Evolutionary conservation across 73 alveolate species (phyloP).

Genomic region (Stentor roeselii): DNA sequence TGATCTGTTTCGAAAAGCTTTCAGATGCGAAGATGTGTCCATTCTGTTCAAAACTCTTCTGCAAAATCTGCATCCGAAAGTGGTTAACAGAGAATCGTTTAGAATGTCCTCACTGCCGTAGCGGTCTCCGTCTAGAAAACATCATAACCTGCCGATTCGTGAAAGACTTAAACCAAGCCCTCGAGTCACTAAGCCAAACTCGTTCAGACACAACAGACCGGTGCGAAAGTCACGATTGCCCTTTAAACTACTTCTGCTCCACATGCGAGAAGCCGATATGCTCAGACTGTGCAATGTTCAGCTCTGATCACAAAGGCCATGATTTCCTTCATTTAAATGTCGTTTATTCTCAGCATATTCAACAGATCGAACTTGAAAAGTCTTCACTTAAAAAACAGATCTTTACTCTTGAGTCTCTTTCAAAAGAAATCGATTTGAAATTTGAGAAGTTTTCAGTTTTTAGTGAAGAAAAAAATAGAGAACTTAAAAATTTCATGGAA

Average conservation of each 20-base stretch:
- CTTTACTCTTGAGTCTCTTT: slow-evolving; percentile 53
- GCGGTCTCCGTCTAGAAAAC: slow-evolving; percentile 59
- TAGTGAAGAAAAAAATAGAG: slow-evolving; percentile 83
- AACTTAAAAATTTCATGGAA: slow-evolving; percentile 73
- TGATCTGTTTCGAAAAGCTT: slow-evolving; percentile 78
- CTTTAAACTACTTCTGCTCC: slow-evolving; percentile 80
- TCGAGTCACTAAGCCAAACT: slow-evolving; percentile 37
- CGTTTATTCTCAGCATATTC: slow-evolving; percentile 65
- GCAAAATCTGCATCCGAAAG: slow-evolving; percentile 83
- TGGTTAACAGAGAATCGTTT: slow-evolving; percentile 82
- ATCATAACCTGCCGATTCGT: slow-evolving; percentile 79
- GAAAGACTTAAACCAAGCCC: slow-evolving; percentile 54
- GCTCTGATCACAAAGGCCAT: slow-evolving; percentile 85
- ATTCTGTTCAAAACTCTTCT: slow-evolving; percentile 86
- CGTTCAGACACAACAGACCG: slow-evolving; percentile 49
- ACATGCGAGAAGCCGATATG: slow-evolving; percentile 91
- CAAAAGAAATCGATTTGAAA: slow-evolving; percentile 66
- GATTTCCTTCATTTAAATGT: slow-evolving; percentile 77
- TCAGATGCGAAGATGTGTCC: slow-evolving; percentile 90
- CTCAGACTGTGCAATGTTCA: slow-evolving; percentile 96
- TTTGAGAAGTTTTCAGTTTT: slow-evolving; percentile 75
- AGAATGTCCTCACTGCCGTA: slow-evolving; percentile 93
- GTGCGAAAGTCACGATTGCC: slow-evolving; percentile 75
- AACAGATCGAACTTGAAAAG: slow-evolving; percentile 62
- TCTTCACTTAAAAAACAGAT: slow-evolving; percentile 63